Evolutionary conservation across 169 alveolate species (phyloP), one percentile per base, ranked within the genome.

Genomic region (Cryptosporidium baileyi): DNA sequence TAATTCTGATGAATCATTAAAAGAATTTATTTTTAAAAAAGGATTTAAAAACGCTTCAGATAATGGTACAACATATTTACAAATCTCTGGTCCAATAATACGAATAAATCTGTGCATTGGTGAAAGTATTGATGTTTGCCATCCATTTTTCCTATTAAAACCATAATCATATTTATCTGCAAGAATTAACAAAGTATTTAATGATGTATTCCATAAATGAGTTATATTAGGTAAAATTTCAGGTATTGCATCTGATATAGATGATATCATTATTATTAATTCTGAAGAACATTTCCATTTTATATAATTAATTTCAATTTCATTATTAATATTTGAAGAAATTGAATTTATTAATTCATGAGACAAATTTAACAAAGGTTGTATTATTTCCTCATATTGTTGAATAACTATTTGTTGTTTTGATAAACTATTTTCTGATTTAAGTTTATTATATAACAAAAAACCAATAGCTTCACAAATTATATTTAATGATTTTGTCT

Each of bases 211-310:
- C 85, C 85, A 74, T 3, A 74, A 28, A 54, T 52, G 63, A 19
- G 44, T 36, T 45, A 74, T 38, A 17, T 60, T 36, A 5, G 74
- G 30, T 17, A 40, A 32, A n/a, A 2, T 45, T 30, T 74, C 85
- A 22, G 85, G 7, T 2, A 38, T 32, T 13, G 52, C 74, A 52
- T 74, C 85, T 24, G 85, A 36, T 15, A 74, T 59, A 1, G 74
- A 74, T 19, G 60, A 51, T 19, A 74, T 24, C 85, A 74, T 74
- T 54, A 38, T 43, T 11, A 74, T 61, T 11, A 74, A 22, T 19
- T 74, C 85, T 17, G 54, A 24, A 32, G 85, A 60, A 22, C 67
- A 51, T 74, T 60, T 51, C 85, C 85, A 52, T 5, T 41, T 52
- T 7, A 51, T 32, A 30, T 19, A 61, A 19, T n/a, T n/a, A n/a